Base-by-base conservation (phyloP, 495 filamentous ascomycete species). In the Penicillium goetzii region DNA sequence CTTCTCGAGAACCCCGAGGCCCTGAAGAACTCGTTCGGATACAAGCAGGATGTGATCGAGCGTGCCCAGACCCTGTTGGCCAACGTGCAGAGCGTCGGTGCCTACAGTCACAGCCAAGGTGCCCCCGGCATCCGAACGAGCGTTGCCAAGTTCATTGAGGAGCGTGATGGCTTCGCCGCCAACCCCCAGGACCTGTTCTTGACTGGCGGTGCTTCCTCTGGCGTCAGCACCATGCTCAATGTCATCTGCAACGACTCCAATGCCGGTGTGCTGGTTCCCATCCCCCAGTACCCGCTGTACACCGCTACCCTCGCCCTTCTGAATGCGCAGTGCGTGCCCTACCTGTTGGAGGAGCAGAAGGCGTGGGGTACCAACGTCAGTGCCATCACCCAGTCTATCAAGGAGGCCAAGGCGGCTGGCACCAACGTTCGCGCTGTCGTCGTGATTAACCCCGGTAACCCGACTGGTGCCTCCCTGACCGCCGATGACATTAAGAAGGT, bases 381-480 rank as follows among this genome's bases (percentile, higher is more conserved):
- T 40, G 83, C 83, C n/a, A 95, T 99, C 71, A 83, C 84, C 63
- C 72, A 81, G 21, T 83, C 92, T 2, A 83, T 93, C 67, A 79
- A 81, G 61, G 85, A 89, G 67, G 95, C 94, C 68, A 85, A 86
- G 71, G 76, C 75, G 19, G 84, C 90, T 34, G 93, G 91, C 58
- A 90, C 86, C 61, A 92, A 99, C 66, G 89, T 96, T 28, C 91
- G 93, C 61, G 90, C 92, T 66, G 91, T 99, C 65, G 94, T 93
- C 59, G 90, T 98, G 63, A 98, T 99, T 81, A 99, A 99, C 83
- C 95, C 95, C 1, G 95, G 95, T 49, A 99, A 99, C 81, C 95
- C 95, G 4, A 99, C 95, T 0, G 95, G 95, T 63, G 92, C 92
- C 53, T 92, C 88, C 60, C 84, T 99, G 26, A 78, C 86, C 43